A percentile compares a stretch with the other conserved stretches of the same genome.
Evolutionary conservation across 148 eudicot genomes (phyloP).

Genomic region (Rhododendron henanense): DNA sequence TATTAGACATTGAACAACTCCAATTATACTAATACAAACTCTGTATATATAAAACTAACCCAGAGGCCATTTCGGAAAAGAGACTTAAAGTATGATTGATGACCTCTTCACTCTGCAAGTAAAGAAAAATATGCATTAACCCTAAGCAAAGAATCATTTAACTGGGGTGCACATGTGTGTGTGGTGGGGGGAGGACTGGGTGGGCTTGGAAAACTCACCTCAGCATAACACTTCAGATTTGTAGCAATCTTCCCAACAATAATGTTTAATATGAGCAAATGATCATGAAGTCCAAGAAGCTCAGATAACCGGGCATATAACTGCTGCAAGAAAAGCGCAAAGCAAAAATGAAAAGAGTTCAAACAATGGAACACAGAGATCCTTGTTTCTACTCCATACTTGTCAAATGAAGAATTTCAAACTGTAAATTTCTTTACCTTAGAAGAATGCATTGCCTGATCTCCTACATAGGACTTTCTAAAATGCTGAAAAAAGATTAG

Average conservation of each 20-base stretch:
- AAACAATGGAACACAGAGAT: background rate
- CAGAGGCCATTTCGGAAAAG: constrained; percentile 86
- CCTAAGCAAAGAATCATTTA: background rate
- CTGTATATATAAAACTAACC: constrained; percentile 45
- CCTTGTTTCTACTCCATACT: background rate
- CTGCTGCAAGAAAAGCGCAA: constrained; percentile 60
- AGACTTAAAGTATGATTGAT: constrained; percentile 76
- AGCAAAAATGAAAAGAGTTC: background rate
- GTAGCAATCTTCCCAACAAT: constrained; percentile 85
- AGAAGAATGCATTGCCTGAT: constrained; percentile 70
- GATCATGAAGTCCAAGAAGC: constrained; percentile 86
- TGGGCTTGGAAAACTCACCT: constrained; percentile 32
- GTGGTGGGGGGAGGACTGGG: background rate
- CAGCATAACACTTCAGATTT: constrained; percentile 76
- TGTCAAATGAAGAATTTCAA: background rate
- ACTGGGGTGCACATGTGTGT: background rate
- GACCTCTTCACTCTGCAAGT: constrained; percentile 75
- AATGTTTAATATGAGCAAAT: constrained; percentile 68
- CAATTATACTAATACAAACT: constrained; percentile 9
- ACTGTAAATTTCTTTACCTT: constrained; percentile 51
- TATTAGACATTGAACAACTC: background rate
- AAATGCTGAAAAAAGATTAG: constrained; percentile 71
- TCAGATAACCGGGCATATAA: constrained; percentile 80
- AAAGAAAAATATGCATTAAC: constrained; percentile 5
- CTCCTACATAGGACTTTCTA: constrained; percentile 77